A percentile compares a stretch with the other conserved stretches of the same genome.
Conservation (phyloP, 129 eudicot species). For the Helichrysum umbraculigerum region DNA sequence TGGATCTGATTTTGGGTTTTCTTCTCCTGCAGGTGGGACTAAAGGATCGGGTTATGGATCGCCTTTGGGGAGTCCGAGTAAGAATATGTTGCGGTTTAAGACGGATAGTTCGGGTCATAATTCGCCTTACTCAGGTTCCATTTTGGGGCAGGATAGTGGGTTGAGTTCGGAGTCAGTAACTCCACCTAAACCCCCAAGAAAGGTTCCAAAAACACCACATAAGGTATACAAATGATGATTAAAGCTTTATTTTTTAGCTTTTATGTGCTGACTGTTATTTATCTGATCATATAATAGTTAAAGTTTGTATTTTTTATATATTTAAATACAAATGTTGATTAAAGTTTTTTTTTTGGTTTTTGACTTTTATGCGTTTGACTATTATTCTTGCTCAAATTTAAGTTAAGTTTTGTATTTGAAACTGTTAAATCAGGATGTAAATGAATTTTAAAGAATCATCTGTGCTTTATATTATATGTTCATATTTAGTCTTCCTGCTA, state of each 20-base stretch:
- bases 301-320: neutral
- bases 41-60: constrained; percentile 42
- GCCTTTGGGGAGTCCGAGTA: constrained; percentile 62
- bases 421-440: neutral
- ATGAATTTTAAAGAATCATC: too few species aligned
- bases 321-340: neutral
- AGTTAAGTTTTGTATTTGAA: neutral
- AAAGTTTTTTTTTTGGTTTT: neutral
- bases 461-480: neutral
- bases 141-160: constrained; percentile 71
- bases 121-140: constrained; percentile 75
- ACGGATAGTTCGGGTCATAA: constrained; percentile 65
- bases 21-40: constrained; percentile 82
- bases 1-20: constrained; percentile 88
- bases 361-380: neutral
- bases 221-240: constrained; percentile 46
- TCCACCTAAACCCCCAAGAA: constrained; percentile 86
- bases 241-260: neutral
- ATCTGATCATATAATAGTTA: neutral
- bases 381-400: neutral
- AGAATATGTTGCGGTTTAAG: constrained; percentile 90
- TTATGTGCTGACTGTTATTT: neutral
- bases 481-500: neutral
- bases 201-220: constrained; percentile 97
- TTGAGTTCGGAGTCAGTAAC: constrained; percentile 49